phyloP scores from a whole-genome alignment of 768 basidiomycete genomes.

The Suillus sp. region DNA sequence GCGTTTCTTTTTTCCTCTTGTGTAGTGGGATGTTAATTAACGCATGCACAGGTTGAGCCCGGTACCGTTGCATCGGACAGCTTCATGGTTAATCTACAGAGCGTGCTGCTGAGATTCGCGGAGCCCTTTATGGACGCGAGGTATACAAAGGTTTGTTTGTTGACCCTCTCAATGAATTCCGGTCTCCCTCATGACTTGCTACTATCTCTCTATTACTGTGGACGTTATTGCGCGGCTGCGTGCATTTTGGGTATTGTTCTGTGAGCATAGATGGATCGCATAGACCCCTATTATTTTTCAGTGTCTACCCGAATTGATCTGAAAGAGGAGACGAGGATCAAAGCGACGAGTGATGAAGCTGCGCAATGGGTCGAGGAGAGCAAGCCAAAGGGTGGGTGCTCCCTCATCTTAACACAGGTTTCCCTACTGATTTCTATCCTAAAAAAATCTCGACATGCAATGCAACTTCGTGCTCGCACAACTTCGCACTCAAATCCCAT shows the following conservation, averaged over 20 bases:
- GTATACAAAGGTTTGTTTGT: slow-evolving; percentile 71
- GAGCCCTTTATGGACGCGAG: slow-evolving; percentile 94
- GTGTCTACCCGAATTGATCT: slow-evolving; percentile 73
- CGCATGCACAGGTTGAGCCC: slow-evolving; percentile 66
- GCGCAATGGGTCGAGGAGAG: slow-evolving; percentile 65
- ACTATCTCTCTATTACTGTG: neutral
- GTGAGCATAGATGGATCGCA: slow-evolving; percentile 74
- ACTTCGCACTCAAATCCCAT: neutral
- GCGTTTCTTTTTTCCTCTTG: slow-evolving; percentile 16
- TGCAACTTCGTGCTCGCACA: neutral
- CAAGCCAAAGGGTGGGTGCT: slow-evolving; percentile 44
- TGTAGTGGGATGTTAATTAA: neutral
- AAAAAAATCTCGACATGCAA: neutral
- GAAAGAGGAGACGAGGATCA: slow-evolving; percentile 90
- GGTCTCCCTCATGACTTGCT: slow-evolving; percentile 5
- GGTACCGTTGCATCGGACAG: slow-evolving; percentile 87
- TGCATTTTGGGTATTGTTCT: neutral
- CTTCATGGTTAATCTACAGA: slow-evolving; percentile 90
- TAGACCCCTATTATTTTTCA: slow-evolving; percentile 82
- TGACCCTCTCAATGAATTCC: slow-evolving; percentile 4
- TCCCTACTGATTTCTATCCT: neutral
- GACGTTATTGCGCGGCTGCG: neutral
- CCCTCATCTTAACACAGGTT: neutral
- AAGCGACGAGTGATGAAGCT: slow-evolving; percentile 88
- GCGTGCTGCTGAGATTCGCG: slow-evolving; percentile 80